phyloP scores from a whole-genome alignment of 768 basidiomycete genomes.

The Lyophyllum semitale region DNA sequence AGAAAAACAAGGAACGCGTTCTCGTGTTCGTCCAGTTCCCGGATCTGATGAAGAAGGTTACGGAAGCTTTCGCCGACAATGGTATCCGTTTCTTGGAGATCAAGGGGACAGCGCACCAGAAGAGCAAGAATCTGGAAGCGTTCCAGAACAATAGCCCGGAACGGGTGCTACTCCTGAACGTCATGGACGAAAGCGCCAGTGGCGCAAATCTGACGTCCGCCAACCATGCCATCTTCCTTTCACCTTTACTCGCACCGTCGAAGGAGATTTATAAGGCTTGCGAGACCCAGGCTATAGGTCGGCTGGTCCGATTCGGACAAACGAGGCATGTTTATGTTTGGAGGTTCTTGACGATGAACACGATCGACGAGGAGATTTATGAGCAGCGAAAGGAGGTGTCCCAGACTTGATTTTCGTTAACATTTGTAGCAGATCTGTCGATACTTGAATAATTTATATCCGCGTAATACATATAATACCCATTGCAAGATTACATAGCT shows the following conservation, averaged over 20 bases:
- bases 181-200: constrained; percentile 95
- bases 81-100: constrained; percentile 80
- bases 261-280: constrained; percentile 86
- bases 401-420: constrained; percentile 13
- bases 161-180: constrained; percentile 83
- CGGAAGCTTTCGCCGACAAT: constrained; percentile 74
- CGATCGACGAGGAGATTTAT: constrained; percentile 87
- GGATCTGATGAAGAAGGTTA: constrained; percentile 90
- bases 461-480: not conserved
- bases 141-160: constrained; percentile 84
- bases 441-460: constrained; percentile 8
- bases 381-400: constrained; percentile 45
- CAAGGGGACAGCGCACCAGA: constrained; percentile 71
- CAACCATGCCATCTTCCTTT: constrained; percentile 94
- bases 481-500: not conserved
- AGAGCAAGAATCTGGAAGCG: constrained; percentile 80
- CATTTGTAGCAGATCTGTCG: constrained; percentile 1
- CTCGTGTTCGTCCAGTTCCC: constrained; percentile 96
- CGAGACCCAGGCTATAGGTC: constrained; percentile 82
- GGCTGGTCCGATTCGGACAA: constrained; percentile 84
- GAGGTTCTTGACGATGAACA: constrained; percentile 82
- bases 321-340: constrained; percentile 78
- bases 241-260: constrained; percentile 80
- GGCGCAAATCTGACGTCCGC: constrained; percentile 92
- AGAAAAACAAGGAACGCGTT: constrained; percentile 73